Conservation (phyloP, 2,329 filamentous ascomycete species). For the Calonectria henricotiae region DNA sequence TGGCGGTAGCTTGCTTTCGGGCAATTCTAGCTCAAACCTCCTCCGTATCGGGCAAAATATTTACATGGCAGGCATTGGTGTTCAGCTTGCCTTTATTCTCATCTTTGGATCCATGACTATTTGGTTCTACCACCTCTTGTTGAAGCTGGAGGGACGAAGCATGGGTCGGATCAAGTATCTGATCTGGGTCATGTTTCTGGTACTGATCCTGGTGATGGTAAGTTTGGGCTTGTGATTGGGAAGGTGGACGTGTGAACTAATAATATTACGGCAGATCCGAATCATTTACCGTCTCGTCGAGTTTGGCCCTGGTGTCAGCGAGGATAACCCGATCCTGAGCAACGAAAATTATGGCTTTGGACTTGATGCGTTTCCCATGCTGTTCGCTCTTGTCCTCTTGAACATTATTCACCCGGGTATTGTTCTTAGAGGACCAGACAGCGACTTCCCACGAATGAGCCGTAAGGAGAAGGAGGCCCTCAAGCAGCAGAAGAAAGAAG, state of each 20-base stretch:
- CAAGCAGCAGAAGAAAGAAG: slow-evolving; percentile 57
- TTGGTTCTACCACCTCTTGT: slow-evolving; percentile 56
- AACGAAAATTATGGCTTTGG: slow-evolving; percentile 69
- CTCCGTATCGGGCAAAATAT: slow-evolving; percentile 58
- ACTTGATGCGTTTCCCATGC: slow-evolving; percentile 72
- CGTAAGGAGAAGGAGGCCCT: slow-evolving; percentile 65
- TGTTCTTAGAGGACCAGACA: slow-evolving; percentile 63
- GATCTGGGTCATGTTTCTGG: slow-evolving; percentile 56
- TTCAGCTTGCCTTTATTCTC: slow-evolving; percentile 60
- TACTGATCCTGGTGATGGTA: slow-evolving; percentile 59
- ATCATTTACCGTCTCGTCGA: slow-evolving; percentile 76
- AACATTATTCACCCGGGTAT: slow-evolving; percentile 67
- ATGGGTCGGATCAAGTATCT: slow-evolving; percentile 56
- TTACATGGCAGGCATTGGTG: slow-evolving; percentile 60
- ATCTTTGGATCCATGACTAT: slow-evolving; percentile 58
- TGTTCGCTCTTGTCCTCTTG: slow-evolving; percentile 62
- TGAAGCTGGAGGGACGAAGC: slow-evolving; percentile 43
- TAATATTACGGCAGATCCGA: slow-evolving; percentile 60
- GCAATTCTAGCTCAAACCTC: slow-evolving; percentile 46
- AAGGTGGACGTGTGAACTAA: slow-evolving; percentile 26
- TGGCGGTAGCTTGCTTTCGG: slow-evolving; percentile 60
- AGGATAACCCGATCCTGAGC: slow-evolving; percentile 63
- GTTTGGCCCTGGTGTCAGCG: slow-evolving; percentile 65
- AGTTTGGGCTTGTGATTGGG: slow-evolving; percentile 34
- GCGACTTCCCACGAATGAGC: slow-evolving; percentile 62